phyloP scores from a whole-genome alignment of 306 rosid species.

The Pyrus communis region DNA sequence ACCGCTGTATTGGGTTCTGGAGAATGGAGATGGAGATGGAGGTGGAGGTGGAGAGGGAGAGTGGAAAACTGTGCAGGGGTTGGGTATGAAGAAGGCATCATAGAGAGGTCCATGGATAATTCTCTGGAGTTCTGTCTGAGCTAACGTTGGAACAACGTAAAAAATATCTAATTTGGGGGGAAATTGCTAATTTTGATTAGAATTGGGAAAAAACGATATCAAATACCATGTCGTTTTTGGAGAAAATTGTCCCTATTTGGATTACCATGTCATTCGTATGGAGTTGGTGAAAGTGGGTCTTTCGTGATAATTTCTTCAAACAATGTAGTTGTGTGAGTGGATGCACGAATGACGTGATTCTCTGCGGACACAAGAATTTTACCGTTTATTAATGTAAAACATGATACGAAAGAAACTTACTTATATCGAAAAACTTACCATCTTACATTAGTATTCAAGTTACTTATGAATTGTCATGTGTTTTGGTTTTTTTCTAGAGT shows the following conservation, averaged over 20 bases:
- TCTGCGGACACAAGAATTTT: too few species aligned
- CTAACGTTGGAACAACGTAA: not conserved
- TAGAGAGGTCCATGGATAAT: not conserved
- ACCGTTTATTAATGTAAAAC: accelerated
- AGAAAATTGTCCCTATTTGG: too few species aligned
- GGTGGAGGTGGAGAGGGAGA: not conserved
- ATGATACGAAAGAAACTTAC: too few species aligned
- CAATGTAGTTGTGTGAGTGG: too few species aligned
- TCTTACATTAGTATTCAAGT: too few species aligned
- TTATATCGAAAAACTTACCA: accelerated
- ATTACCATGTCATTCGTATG: too few species aligned
- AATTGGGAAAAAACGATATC: not conserved
- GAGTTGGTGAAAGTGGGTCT: too few species aligned
- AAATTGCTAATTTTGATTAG: not conserved
- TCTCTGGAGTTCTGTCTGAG: not conserved
- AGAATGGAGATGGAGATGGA: conserved; percentile 4
- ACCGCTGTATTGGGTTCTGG: conserved; percentile 9
- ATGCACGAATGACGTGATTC: too few species aligned
- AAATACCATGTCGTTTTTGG: not conserved
- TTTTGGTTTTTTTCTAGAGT: too few species aligned
- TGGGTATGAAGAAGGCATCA: not conserved
- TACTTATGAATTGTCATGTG: too few species aligned
- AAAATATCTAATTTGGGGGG: not conserved
- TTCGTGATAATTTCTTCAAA: too few species aligned
- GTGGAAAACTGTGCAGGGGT: not conserved